Evolutionary conservation across 768 basidiomycete species (phyloP), one percentile per base, ranked within the genome.

Genomic region (Panaeolus cyanescens): DNA sequence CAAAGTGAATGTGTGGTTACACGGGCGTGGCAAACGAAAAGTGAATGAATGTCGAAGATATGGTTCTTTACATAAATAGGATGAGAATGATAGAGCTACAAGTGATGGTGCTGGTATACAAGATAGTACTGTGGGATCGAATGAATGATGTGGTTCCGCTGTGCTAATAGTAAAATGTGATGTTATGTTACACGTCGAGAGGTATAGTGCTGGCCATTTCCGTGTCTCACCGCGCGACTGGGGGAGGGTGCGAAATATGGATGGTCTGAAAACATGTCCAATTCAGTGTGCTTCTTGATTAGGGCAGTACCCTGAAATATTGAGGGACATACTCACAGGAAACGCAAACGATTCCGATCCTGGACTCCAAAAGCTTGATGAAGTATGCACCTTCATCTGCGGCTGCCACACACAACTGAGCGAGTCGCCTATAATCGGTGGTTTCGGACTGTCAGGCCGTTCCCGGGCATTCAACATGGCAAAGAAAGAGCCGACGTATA

Each of bases 401-500:
- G 54, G 42, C 54, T 61, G 59, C 61, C 59, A 63, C 19, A 54
- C 13, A 55, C 54, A 39, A 60, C 54, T 13, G 63, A 61, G 54
- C n/a, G 42, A 31, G 17, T 42, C 22, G 22, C 56, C 22, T 58
- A 42, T n/a, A 8, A 39, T 40, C 36, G 40, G 20, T 31, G 42
- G 8, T 9, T 37, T 12, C 53, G 58, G 3, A 15, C 31, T 5
- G 53, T 36, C 32, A 13, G 60, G 64, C 1, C 73, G 68, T 64
- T 77, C 71, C 0, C 80, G 75, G n/a, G 80, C 74, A 60, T 82
- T 81, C 31, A 82, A 72, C 77, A 80, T 76, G 2, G 77, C 73
- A 13, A 80, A 64, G 66, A 79, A 84, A 0, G 82, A 83, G n/a
- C 76, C 78, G 32, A 80, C 74, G 58, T 83, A 83, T 7, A 84